Evolutionary conservation across 768 basidiomycete genomes (phyloP).

Genomic region (Cystofilobasidium macerans): DNA sequence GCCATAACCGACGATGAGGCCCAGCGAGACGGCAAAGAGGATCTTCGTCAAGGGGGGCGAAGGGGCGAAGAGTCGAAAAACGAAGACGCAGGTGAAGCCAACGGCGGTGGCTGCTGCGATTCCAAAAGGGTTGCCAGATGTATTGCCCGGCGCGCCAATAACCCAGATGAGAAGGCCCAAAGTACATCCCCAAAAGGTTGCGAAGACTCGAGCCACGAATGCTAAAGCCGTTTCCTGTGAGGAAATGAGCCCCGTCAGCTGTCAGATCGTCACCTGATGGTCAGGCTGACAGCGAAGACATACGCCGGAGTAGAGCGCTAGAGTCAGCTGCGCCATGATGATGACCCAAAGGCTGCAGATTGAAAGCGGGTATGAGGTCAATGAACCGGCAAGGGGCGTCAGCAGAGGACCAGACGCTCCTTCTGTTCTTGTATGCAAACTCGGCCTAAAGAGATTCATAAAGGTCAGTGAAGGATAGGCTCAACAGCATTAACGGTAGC

Average conservation of each 20-base stretch:
- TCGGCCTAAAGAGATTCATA: too few species aligned
- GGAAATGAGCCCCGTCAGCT: too few species aligned
- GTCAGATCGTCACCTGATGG: too few species aligned
- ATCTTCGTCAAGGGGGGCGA: conserved; percentile 61
- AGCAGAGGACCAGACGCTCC: too few species aligned
- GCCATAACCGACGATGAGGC: conserved; percentile 54
- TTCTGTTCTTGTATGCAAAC: too few species aligned
- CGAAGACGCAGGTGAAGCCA: conserved; percentile 62
- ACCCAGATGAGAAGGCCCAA: conserved; percentile 57
- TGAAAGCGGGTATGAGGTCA: conserved; percentile 33
- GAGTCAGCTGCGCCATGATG: conserved; percentile 58
- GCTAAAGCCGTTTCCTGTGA: conserved; percentile 54
- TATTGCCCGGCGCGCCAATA: conserved; percentile 51
- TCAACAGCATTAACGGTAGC: too few species aligned
- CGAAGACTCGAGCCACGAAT: conserved; percentile 50
- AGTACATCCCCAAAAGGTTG: conserved; percentile 56
- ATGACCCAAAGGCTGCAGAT: conserved; percentile 57
- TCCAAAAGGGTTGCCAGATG: conserved; percentile 55
- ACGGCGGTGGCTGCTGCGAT: conserved; percentile 56
- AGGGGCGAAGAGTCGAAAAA: conserved; percentile 61
- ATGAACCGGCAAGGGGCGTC: too few species aligned
- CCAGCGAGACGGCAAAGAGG: conserved; percentile 28
- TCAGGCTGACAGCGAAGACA: too few species aligned
- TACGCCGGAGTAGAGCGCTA: conserved; percentile 55
- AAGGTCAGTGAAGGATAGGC: too few species aligned